Evolutionary conservation across 176 grass and related monocot genomes (phyloP), one percentile per base, ranked within the genome.

Genomic region (Cenchrus americanus): DNA sequence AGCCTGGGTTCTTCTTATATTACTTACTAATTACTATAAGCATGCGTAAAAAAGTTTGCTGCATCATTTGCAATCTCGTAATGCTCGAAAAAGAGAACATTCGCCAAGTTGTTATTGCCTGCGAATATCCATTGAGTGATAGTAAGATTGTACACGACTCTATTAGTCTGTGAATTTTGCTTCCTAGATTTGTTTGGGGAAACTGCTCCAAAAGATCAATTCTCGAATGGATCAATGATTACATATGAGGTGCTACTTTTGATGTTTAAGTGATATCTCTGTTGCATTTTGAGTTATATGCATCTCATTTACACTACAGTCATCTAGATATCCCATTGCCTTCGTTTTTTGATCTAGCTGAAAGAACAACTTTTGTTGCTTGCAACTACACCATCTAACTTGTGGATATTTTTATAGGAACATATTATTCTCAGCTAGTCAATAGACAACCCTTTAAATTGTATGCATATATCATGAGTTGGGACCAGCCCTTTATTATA

Each of bases 331-430:
- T 50, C 41, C 41, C 22, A 13, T 30, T 70, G 12, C 9, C 22
- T 30, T 71, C n/a, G 52, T 65, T 79, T 79, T 63, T 32, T 32
- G 43, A 50, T 79, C 59, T 78, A 62, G 58, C 34, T 69, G 51
- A 81, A 81, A 58, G 50, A 82, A 8, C 1, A 32, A 18, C 41
- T 24, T 80, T 41, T 6, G 68, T 81, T 46, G n/a, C 22, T 59
- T 44, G 12, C 32, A 22, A 59, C 41, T 0, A 30, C 46, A 19
- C 43, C 8, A 21, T 48, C 17, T 21, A 70, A 55, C 15, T 27
- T 59, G 26, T 69, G 37, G 21, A 55, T 42, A 63, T 63, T 63
- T 63, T 48, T 50, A 30, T 14, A 55, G 50, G 48, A 80, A 34
- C 37, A 13, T 69, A 55, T 43, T 26, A 26, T 80, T 21, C 21